Evolutionary conservation across 2,329 filamentous ascomycete genomes (phyloP).

Genomic region (Colletotrichum falcatum): DNA sequence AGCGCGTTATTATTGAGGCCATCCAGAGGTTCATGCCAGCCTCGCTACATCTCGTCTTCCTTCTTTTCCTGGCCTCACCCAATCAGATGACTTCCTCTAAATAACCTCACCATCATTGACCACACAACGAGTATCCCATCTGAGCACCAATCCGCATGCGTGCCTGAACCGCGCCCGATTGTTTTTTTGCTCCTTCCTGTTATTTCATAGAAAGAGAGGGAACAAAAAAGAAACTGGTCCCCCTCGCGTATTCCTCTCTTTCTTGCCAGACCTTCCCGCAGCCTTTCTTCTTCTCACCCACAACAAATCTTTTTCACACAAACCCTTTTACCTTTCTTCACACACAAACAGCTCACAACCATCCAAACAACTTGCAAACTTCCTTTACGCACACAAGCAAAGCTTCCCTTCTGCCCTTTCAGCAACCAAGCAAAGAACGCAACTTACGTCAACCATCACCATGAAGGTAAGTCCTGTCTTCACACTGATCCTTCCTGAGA

Average conservation of each 20-base stretch:
- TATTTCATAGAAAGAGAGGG: neutral
- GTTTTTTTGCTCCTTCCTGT: neutral
- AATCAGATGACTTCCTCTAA: neutral
- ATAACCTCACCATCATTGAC: neutral
- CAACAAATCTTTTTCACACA: neutral
- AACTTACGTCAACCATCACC: neutral
- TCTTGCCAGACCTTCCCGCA: neutral
- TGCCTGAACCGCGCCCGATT: neutral
- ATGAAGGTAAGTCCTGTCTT: slow-evolving; percentile 15
- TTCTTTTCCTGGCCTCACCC: neutral
- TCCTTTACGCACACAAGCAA: neutral
- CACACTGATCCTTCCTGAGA: fast-evolving
- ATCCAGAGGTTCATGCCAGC: too few species aligned
- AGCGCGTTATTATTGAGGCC: neutral
- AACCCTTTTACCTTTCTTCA: neutral
- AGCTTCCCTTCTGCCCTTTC: neutral
- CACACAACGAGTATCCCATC: neutral
- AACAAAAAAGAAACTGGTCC: neutral
- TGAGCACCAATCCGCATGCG: neutral
- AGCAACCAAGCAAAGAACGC: neutral
- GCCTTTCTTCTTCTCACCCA: neutral
- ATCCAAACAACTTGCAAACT: neutral
- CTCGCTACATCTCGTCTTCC: neutral
- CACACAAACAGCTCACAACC: neutral
- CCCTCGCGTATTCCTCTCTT: neutral